These are phyloP conservation scores for Pyricularia sp. DNA, from an alignment of 2,329 filamentous ascomycete genomes.

Conservation along the genomic window DNA sequence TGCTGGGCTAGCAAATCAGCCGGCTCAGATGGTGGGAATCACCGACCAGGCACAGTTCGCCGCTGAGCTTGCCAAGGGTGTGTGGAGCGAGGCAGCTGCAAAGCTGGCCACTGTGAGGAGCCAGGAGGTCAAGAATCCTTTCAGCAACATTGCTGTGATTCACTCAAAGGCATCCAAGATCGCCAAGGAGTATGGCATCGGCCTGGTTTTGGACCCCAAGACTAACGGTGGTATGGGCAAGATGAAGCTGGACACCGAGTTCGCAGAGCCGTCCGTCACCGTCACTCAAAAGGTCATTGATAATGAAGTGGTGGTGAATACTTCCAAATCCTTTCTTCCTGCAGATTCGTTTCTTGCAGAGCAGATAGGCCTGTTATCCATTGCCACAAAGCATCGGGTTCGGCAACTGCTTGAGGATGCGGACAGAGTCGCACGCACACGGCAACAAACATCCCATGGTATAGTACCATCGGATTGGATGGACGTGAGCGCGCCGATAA, in stretches of 20 bases:
- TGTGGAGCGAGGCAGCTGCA: slow-evolving; percentile 57
- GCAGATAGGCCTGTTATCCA: slow-evolving; percentile 71
- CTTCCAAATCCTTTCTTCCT: slow-evolving; percentile 61
- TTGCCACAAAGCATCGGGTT: slow-evolving; percentile 73
- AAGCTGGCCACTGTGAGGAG: slow-evolving; percentile 49
- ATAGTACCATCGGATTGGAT: slow-evolving; percentile 67
- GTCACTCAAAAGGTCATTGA: slow-evolving; percentile 52
- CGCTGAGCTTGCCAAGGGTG: slow-evolving; percentile 54
- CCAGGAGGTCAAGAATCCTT: slow-evolving; percentile 65
- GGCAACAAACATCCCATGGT: slow-evolving; percentile 73
- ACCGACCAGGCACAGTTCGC: slow-evolving; percentile 54
- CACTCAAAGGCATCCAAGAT: slow-evolving; percentile 50
- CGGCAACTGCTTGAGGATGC: slow-evolving; percentile 71
- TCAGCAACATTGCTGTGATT: slow-evolving; percentile 55
- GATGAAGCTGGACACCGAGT: slow-evolving; percentile 39
- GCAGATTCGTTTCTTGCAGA: slow-evolving; percentile 70
- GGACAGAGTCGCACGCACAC: slow-evolving; percentile 56
- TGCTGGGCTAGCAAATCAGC: slow-evolving; percentile 56
- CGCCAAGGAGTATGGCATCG: slow-evolving; percentile 46
- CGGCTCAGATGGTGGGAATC: slow-evolving; percentile 33
- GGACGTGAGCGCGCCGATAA: slow-evolving; percentile 53
- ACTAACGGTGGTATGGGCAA: slow-evolving; percentile 33
- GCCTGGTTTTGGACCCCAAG: slow-evolving; percentile 46
- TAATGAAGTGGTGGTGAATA: slow-evolving; percentile 49
- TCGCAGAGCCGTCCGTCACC: slow-evolving; percentile 41